Conservation (phyloP, 345 rosid species). For the Adansonia digitata region DNA sequence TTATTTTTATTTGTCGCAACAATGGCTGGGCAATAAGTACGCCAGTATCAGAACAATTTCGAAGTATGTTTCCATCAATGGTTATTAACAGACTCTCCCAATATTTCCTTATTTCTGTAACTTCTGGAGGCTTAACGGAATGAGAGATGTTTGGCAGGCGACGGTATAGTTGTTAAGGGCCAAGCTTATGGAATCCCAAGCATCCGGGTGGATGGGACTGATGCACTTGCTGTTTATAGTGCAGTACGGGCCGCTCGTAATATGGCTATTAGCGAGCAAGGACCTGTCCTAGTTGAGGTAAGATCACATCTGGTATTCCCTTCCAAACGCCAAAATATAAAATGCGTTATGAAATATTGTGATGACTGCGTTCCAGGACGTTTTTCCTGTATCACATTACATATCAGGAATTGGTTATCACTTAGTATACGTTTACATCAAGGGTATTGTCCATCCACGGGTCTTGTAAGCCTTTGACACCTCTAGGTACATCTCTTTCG, state of each 20-base stretch:
- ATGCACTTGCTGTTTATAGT: constrained; percentile 67
- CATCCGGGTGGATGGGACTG: constrained; percentile 86
- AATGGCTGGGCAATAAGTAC: constrained; percentile 95
- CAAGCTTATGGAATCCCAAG: constrained; percentile 70
- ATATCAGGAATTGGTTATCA: too few relatives aligned
- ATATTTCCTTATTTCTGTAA: neutral
- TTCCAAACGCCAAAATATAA: neutral
- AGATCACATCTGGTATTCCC: neutral
- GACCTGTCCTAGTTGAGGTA: constrained; percentile 70
- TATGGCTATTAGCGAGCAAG: constrained; percentile 53
- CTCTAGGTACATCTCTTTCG: too few relatives aligned
- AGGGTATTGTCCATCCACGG: too few relatives aligned
- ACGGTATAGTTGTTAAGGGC: constrained; percentile 74
- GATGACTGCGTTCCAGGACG: too few relatives aligned
- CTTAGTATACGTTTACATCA: too few relatives aligned
- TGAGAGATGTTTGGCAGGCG: constrained; percentile 36
- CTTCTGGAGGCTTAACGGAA: neutral
- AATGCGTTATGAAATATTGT: too few relatives aligned
- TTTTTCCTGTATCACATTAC: too few relatives aligned
- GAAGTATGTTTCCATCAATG: constrained; percentile 38
- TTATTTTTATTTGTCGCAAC: constrained; percentile 70
- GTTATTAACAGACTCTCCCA: neutral
- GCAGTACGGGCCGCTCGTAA: constrained; percentile 59
- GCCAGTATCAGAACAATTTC: constrained; percentile 58
- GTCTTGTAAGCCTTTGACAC: too few relatives aligned